These are phyloP conservation scores for Pseudogymnoascus sp. DNA, from an alignment of 2,329 filamentous ascomycete genomes.

Conservation along the genomic window DNA sequence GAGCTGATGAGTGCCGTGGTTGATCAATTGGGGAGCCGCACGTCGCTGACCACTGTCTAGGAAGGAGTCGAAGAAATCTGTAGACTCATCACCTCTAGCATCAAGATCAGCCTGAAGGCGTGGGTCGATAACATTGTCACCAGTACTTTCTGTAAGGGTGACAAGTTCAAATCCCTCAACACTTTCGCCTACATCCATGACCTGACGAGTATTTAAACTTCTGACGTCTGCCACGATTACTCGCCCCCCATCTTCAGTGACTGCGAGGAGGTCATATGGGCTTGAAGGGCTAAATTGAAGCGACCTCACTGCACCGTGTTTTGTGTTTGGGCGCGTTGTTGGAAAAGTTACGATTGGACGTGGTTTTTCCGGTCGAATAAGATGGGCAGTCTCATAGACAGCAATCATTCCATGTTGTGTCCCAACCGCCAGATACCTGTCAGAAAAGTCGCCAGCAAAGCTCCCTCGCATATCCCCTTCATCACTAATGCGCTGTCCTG, in stretches of 20 bases:
- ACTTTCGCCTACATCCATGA: constrained; percentile 56
- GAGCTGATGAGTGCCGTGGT: constrained; percentile 23
- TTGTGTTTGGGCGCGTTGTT: constrained; percentile 66
- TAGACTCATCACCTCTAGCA: background rate
- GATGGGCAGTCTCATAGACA: constrained; percentile 55
- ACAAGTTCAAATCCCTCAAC: constrained; percentile 41
- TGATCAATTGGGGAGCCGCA: background rate
- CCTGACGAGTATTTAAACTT: constrained; percentile 61
- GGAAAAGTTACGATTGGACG: constrained; percentile 69
- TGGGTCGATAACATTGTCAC: constrained; percentile 22
- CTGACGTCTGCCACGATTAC: constrained; percentile 70
- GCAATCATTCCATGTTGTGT: constrained; percentile 77
- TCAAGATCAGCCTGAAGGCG: constrained; percentile 18
- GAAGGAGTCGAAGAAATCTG: background rate
- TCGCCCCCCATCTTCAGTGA: constrained; percentile 81
- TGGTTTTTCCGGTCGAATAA: constrained; percentile 42
- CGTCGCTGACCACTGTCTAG: background rate
- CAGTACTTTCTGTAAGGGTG: constrained; percentile 20
- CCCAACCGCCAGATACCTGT: constrained; percentile 65
- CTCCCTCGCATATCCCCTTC: constrained; percentile 55
- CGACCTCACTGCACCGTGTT: constrained; percentile 74
- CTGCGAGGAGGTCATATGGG: constrained; percentile 83
- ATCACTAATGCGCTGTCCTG: constrained; percentile 51
- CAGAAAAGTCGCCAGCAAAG: constrained; percentile 73
- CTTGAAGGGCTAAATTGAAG: constrained; percentile 85